phyloP scores from a whole-genome alignment of 2,329 filamentous ascomycete species.

The Botrytis byssoidea region DNA sequence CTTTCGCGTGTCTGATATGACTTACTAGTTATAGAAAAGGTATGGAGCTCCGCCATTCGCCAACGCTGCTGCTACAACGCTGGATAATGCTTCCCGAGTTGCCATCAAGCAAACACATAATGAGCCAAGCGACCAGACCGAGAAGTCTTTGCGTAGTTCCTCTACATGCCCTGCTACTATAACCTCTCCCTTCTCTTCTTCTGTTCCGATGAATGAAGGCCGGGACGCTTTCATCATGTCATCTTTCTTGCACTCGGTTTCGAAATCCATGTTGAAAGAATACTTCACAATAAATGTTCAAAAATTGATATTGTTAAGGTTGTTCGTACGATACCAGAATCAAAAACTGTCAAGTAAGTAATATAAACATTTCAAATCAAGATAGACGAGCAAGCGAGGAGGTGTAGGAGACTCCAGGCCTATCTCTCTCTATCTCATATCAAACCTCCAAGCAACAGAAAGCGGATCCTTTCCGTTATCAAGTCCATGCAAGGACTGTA shows the following conservation, averaged over 20 bases:
- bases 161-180: constrained; percentile 17
- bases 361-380: not conserved
- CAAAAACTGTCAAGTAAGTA: not conserved
- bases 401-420: not conserved
- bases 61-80: constrained; percentile 47
- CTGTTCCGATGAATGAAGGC: not conserved
- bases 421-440: not conserved
- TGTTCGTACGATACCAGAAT: not conserved
- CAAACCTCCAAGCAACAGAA: not conserved
- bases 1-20: not conserved
- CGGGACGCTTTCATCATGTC: not conserved
- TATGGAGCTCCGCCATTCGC: constrained; percentile 48
- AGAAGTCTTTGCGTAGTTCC: constrained; percentile 40
- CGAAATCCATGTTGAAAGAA: not conserved
- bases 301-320: not conserved
- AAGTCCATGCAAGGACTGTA: not conserved
- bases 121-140: constrained; percentile 45
- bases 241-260: not conserved
- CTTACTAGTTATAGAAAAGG: constrained; percentile 47
- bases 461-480: not conserved
- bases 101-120: constrained; percentile 31
- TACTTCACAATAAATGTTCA: not conserved
- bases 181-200: not conserved
- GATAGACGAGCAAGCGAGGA: not conserved
- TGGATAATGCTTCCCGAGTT: constrained; percentile 24